A percentile compares a stretch with the other conserved stretches of the same genome.
Conservation (phyloP, 2,329 filamentous ascomycete genomes). For the Ophiostoma sp. region DNA sequence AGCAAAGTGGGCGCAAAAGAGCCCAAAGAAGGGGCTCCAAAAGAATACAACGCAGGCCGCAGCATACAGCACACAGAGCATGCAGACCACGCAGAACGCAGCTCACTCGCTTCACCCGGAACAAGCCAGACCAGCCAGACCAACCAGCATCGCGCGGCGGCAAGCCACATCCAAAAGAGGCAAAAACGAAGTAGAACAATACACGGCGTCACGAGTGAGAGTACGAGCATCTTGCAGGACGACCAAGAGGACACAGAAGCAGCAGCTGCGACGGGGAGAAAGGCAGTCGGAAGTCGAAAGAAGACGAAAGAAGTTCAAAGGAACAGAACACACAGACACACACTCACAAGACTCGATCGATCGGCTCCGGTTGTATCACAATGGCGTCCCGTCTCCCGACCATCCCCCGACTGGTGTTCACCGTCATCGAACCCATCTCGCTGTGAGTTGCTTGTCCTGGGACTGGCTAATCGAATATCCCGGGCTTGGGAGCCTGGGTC, state of each 20-base stretch:
- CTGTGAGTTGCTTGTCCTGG: slow-evolving; percentile 49
- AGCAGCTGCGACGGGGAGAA: neutral
- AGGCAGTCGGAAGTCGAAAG: neutral
- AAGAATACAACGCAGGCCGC: neutral
- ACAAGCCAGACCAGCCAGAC: slow-evolving; percentile 10
- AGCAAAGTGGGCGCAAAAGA: neutral
- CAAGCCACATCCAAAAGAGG: slow-evolving; percentile 17
- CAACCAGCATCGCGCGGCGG: neutral
- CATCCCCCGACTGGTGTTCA: slow-evolving; percentile 66
- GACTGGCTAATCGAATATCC: neutral
- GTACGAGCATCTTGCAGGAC: neutral
- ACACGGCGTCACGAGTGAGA: neutral
- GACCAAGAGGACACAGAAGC: neutral
- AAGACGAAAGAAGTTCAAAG: neutral
- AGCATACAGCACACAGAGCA: neutral
- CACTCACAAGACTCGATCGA: slow-evolving; percentile 1
- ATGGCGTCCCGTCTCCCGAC: slow-evolving; percentile 65
- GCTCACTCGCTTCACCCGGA: neutral
- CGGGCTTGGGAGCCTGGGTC: neutral
- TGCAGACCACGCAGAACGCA: neutral
- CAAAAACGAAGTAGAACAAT: neutral
- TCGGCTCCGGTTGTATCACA: neutral
- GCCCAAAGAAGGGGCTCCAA: neutral
- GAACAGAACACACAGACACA: neutral
- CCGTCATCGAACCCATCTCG: slow-evolving; percentile 66